phyloP scores from a whole-genome alignment of 2,329 filamentous ascomycete species.

The Ilyonectria mors-panacis region DNA sequence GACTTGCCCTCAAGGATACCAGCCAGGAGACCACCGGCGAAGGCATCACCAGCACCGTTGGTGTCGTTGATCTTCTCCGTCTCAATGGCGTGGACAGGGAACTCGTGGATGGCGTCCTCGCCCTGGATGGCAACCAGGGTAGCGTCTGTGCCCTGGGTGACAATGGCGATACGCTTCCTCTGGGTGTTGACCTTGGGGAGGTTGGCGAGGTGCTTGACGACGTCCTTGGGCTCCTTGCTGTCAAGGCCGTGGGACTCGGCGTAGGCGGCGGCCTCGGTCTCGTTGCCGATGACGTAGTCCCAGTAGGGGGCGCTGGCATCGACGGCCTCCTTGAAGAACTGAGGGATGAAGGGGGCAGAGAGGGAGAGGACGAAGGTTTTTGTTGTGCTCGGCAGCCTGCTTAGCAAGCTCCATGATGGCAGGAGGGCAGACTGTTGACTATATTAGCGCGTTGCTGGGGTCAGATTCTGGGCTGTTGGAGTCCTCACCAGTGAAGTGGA shows the following conservation, averaged over 20 bases:
- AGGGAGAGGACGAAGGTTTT: constrained; percentile 93
- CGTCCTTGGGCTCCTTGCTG: constrained; percentile 84
- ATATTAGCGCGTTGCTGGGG: constrained; percentile 24
- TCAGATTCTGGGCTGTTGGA: neutral
- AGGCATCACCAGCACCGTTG: constrained; percentile 96
- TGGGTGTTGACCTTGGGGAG: constrained; percentile 92
- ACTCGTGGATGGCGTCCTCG: constrained; percentile 80
- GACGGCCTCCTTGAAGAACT: constrained; percentile 98
- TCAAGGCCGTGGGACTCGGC: constrained; percentile 84
- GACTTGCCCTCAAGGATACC: constrained; percentile 89
- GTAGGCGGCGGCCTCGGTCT: constrained; percentile 92
- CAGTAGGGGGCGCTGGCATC: constrained; percentile 91
- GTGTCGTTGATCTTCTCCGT: constrained; percentile 91
- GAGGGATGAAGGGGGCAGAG: constrained; percentile 93
- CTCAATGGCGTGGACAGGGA: constrained; percentile 84
- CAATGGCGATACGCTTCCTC: constrained; percentile 87
- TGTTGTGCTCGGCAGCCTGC: constrained; percentile 90
- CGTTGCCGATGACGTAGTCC: constrained; percentile 97
- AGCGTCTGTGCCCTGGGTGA: constrained; percentile 95
- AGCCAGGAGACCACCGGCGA: constrained; percentile 93
- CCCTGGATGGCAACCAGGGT: constrained; percentile 87
- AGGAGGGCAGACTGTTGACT: constrained; percentile 83
- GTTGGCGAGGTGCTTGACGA: constrained; percentile 87
- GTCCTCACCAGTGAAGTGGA: constrained; percentile 83
- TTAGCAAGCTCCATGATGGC: constrained; percentile 92